Percentiles rank a stretch among this genome's conserved stretches.
phyloP scores from a whole-genome alignment of 257 asterid genomes.

The Gynochthodes officinalis region DNA sequence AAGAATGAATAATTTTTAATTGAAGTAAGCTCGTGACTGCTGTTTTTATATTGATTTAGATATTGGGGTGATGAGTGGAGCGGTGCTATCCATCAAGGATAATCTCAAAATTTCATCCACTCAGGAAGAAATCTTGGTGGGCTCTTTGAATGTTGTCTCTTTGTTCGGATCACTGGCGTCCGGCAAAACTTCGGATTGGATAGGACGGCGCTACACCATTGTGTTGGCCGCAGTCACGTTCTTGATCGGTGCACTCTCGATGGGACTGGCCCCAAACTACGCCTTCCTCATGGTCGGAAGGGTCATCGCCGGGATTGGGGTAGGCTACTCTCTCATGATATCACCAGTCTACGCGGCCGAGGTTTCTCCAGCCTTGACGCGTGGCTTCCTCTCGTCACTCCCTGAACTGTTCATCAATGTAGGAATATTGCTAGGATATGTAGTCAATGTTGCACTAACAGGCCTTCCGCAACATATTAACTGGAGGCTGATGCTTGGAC shows the following conservation, averaged over 20 bases:
- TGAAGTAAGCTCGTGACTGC: background rate
- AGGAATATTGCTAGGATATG: constrained; percentile 66
- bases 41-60: constrained; percentile 30
- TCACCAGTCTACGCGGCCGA: constrained; percentile 85
- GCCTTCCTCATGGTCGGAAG: constrained; percentile 65
- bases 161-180: constrained; percentile 68
- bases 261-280: constrained; percentile 80
- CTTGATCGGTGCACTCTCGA: constrained; percentile 57
- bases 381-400: constrained; percentile 76
- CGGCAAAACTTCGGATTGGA: constrained; percentile 79
- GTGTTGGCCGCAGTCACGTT: constrained; percentile 66
- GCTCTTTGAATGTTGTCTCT: constrained; percentile 61
- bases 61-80: constrained; percentile 92
- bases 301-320: constrained; percentile 68
- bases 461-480: constrained; percentile 39
- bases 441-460: constrained; percentile 50
- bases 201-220: constrained; percentile 83
- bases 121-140: constrained; percentile 60
- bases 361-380: constrained; percentile 67
- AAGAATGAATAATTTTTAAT: too few relatives aligned
- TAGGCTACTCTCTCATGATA: constrained; percentile 78
- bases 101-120: constrained; percentile 50
- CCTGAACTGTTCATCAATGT: constrained; percentile 80
- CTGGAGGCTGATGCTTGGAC: constrained; percentile 90
- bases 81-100: constrained; percentile 59